A percentile compares a stretch with the other conserved stretches of the same genome.
These are phyloP conservation scores for Lolium perenne DNA, from an alignment of 176 grass and related monocot genomes.

Conservation along the genomic window DNA sequence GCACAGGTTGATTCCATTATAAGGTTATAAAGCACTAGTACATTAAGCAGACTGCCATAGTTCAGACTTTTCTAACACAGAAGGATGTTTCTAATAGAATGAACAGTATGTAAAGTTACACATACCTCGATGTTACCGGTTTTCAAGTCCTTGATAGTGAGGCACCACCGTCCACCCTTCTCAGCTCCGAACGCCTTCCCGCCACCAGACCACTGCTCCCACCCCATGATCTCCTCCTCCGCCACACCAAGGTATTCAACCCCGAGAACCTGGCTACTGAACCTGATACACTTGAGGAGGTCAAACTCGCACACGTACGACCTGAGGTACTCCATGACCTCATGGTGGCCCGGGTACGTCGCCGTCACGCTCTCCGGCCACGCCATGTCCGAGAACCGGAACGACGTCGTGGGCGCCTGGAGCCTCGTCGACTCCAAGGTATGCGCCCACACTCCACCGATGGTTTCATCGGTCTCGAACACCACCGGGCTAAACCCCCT, in stretches of 20 bases:
- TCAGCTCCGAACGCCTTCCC: conserved; percentile 60
- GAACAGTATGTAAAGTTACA: background rate
- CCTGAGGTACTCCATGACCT: conserved; percentile 77
- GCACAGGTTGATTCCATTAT: conserved; percentile 4
- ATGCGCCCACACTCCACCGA: conserved; percentile 79
- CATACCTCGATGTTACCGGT: conserved; percentile 53
- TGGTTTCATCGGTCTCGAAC: conserved; percentile 58
- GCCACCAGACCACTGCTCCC: conserved; percentile 76
- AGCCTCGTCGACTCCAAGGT: conserved; percentile 79
- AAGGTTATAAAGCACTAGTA: background rate
- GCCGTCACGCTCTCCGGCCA: conserved; percentile 64
- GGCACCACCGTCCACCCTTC: conserved; percentile 56
- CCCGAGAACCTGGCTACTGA: conserved; percentile 68
- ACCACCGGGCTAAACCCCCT: conserved; percentile 70
- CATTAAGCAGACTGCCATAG: conserved; percentile 7
- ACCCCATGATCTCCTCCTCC: conserved; percentile 66
- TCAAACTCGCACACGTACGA: conserved; percentile 64
- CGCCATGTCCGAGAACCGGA: conserved; percentile 70
- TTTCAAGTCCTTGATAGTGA: conserved; percentile 68
- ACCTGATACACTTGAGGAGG: conserved; percentile 70
- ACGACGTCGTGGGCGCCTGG: conserved; percentile 58
- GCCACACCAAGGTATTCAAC: conserved; percentile 67
- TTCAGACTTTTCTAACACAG: background rate
- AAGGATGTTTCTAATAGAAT: conserved; percentile 3
- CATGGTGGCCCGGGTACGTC: conserved; percentile 51